Percentiles rank a stretch among this genome's conserved stretches.
phyloP scores from a whole-genome alignment of 352 stramenopile species.

The Globisporangium spinosum region DNA sequence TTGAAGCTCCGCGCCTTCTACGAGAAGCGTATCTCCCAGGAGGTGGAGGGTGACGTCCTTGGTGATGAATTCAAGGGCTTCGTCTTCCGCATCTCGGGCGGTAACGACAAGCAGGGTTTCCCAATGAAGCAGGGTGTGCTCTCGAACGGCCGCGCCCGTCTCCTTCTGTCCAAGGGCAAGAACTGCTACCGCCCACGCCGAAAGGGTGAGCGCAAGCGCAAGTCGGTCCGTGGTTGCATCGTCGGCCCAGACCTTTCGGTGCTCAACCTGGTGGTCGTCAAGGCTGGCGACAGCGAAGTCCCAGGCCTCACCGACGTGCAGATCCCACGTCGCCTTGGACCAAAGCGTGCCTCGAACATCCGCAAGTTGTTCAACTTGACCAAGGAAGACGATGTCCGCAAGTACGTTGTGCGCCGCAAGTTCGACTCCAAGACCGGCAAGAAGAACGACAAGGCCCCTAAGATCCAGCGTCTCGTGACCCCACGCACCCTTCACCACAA shows the following conservation, averaged over 20 bases:
- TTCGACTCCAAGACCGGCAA: slow-evolving; percentile 99
- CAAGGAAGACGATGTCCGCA: slow-evolving; percentile 99
- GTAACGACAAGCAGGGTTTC: slow-evolving; percentile 99
- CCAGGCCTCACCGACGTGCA: slow-evolving; percentile 96
- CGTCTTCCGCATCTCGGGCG: slow-evolving; percentile 97
- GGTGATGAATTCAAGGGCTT: slow-evolving; percentile 99
- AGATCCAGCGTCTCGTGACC: slow-evolving; percentile 99
- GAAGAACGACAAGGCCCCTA: slow-evolving; percentile 97
- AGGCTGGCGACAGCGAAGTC: slow-evolving; percentile 95
- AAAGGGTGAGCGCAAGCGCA: slow-evolving; percentile 98
- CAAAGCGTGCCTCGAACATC: slow-evolving; percentile 99
- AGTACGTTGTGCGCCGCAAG: slow-evolving; percentile 98
- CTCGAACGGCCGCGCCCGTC: slow-evolving; percentile 96
- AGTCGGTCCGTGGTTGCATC: slow-evolving; percentile 99
- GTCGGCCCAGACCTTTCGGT: slow-evolving; percentile 98
- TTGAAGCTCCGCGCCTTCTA: slow-evolving; percentile 99
- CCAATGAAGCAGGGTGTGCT: slow-evolving; percentile 99
- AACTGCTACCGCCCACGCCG: slow-evolving; percentile 94
- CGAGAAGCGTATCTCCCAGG: slow-evolving; percentile 99
- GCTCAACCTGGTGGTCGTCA: slow-evolving; percentile 99
- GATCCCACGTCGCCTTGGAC: slow-evolving; percentile 95
- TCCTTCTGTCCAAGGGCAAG: slow-evolving; percentile 97
- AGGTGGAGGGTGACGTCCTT: slow-evolving; percentile 97
- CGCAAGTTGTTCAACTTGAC: slow-evolving; percentile 99
- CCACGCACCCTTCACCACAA: slow-evolving; percentile 96